Evolutionary conservation across 805 yeast genomes (phyloP), one percentile per base, ranked within the genome.

Genomic region (Danielia oregonensis): DNA sequence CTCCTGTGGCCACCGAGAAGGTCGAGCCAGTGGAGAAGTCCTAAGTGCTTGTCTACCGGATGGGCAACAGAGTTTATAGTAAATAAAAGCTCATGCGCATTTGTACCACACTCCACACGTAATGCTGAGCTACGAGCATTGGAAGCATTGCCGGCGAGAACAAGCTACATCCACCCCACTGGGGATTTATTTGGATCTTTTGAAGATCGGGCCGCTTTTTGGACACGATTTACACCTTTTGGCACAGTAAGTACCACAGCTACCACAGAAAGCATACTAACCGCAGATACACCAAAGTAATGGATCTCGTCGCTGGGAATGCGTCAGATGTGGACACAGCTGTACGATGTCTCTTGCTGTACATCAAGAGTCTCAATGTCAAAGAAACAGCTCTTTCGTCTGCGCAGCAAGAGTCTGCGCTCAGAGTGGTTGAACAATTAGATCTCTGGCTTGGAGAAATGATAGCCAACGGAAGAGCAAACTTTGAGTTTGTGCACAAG

Each of bases 381-480:
- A 5, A 19, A 2, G 11, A 19, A n/a, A 19, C 19, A 9, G 17
- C 4, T 17, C n/a, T 19, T 3, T 28, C 30, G 4, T 15, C 10
- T 15, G 22, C 16, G 12, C 30, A 28, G 17, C 17, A n/a, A 22
- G 11, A 19, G 8, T 22, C 30, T 4, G 12, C 13, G 24, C 7
- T 24, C 10, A 17, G 34, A 4, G 40, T 32, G 11, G 27, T 39
- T 6, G 18, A 27, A 10, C 14, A 26, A 4, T 27, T 39, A 22
- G 33, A 35, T 19, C 24, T 14, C 12, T 35, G 40, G 40, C 33
- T 39, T 10, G 35, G 19, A 6, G 29, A 19, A 13, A 25, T 32
- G 9, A 16, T 39, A 27, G 26, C 13, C 13, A 21, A 12, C n/a
- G 43, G 43, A 19, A 6, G 22, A 9, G 22, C 9, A 9, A 19